Base-by-base conservation (phyloP, 2,329 filamentous ascomycete genomes). In the Sordariomycetes sp. region DNA sequence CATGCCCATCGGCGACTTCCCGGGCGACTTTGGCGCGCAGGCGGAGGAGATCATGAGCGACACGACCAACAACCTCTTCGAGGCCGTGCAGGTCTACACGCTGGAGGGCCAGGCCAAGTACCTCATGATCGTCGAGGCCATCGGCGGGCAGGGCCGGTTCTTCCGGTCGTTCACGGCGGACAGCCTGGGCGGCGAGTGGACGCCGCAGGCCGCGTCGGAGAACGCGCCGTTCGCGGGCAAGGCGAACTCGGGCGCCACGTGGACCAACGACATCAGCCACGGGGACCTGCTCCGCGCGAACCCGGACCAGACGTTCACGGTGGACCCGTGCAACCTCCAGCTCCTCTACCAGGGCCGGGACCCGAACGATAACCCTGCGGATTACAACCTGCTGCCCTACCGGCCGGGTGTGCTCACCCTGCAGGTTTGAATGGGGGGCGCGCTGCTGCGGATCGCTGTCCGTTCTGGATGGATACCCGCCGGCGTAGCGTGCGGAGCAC, bases 81-180 rank as follows among this genome's bases (percentile, higher is more conserved):
- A 88, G 65, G 83, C 83, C 0, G 82, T 86, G 0, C 79, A 87
- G 64, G 84, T 88, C 52, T 88, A 87, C 71, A 84, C 76, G 1
- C 64, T 87, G 59, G 53, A 75, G 35, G 80, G 79, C 32, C 72
- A 78, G 63, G 74, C 73, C 62, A 70, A 77, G 62, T 87, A 87
- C 69, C 78, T 87, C 59, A 86, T 87, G 81, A 77, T 87, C n/a
- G 82, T 87, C 37, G 85, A 88, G 68, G 74, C 81, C 0, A 79
- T 81, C 51, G 83, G 84, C 1, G 43, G 68, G 0, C 70, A 75
- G 35, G 83, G 83, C 1, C 77, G 85, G 2, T 88, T 80, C 69
- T 87, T 87, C 78, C 82, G 84, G 59, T 86, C 82, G 1, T 87
- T 83, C 72, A 86, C 82, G 0, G 79, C 85, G 76, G n/a, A n/a